These are phyloP conservation scores for Graphilbum ipis-grandicollis DNA, from an alignment of 2,329 filamentous ascomycete genomes.

Conservation along the genomic window DNA sequence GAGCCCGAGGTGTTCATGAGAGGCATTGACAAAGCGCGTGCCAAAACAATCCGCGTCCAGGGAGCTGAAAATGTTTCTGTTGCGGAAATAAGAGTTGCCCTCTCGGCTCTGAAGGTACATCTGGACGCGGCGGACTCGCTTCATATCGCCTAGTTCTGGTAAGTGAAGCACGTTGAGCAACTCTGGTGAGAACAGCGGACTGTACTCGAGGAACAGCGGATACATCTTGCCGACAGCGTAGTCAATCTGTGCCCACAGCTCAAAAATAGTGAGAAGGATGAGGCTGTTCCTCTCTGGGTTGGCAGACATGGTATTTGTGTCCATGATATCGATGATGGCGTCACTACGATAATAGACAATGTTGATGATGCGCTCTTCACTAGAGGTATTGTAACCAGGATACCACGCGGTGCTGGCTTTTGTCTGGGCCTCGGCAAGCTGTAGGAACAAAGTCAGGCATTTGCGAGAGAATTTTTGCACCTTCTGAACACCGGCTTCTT, in stretches of 20 bases:
- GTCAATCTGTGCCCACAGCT: conserved; percentile 42
- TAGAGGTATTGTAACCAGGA: too few relatives aligned
- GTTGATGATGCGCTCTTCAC: too few relatives aligned
- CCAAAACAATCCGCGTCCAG: conserved; percentile 25
- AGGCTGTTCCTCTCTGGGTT: conserved; percentile 30
- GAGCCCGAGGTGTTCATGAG: conserved; percentile 8
- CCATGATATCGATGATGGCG: too few relatives aligned
- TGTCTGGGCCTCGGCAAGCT: too few relatives aligned
- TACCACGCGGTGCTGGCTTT: too few relatives aligned
- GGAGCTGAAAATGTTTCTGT: conserved; percentile 28
- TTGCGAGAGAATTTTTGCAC: too few relatives aligned
- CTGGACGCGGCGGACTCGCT: conserved; percentile 30
- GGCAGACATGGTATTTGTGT: conserved; percentile 15
- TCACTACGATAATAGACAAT: too few relatives aligned
- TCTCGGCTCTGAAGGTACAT: conserved; percentile 25
- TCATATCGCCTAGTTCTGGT: conserved; percentile 26
- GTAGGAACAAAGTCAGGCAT: too few relatives aligned
- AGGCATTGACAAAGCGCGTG: conserved; percentile 23
- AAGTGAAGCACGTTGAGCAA: conserved; percentile 39
- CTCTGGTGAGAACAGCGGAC: conserved; percentile 30
- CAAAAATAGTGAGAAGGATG: conserved; percentile 35
- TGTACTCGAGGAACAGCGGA: conserved; percentile 30
- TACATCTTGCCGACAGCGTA: conserved; percentile 20
- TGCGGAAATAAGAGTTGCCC: conserved; percentile 5
- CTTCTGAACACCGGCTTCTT: too few relatives aligned